phyloP scores from a whole-genome alignment of 2,329 filamentous ascomycete species.

The Aspergillus puulaauensis region DNA sequence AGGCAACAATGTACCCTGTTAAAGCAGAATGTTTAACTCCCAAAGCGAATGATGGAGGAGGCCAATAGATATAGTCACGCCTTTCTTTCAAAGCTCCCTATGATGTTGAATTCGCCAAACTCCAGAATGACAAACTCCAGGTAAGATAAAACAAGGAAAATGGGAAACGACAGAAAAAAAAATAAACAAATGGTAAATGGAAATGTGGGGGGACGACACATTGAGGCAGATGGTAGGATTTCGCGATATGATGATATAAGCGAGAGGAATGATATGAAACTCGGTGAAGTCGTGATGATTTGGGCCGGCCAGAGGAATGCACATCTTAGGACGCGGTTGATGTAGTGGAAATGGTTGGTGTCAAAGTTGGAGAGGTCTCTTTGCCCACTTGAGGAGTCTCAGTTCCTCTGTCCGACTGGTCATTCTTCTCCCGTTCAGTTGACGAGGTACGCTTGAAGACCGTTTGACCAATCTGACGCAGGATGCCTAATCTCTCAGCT shows the following conservation, averaged over 20 bases:
- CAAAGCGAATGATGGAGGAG: constrained; percentile 9
- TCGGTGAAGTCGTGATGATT: neutral
- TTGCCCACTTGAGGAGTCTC: constrained; percentile 33
- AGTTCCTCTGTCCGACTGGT: constrained; percentile 28
- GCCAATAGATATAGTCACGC: constrained; percentile 9
- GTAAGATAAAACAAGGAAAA: constrained; percentile 5
- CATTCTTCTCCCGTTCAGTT: constrained; percentile 37
- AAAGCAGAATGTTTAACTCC: constrained; percentile 1
- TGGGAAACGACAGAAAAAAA: constrained; percentile 7
- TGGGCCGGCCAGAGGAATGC: neutral
- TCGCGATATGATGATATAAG: constrained; percentile 3
- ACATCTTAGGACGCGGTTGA: constrained; percentile 33
- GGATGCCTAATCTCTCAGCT: constrained; percentile 41
- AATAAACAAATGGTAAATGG: constrained; percentile 14
- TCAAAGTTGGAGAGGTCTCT: constrained; percentile 35
- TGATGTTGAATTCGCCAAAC: constrained; percentile 13
- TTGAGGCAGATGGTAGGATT: constrained; percentile 9
- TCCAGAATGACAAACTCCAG: constrained; percentile 2
- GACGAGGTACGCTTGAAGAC: constrained; percentile 46
- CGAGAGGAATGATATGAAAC: neutral
- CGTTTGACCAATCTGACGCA: constrained; percentile 44
- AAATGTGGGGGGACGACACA: constrained; percentile 22
- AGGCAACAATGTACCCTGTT: constrained; percentile 6
- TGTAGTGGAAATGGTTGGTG: constrained; percentile 35
- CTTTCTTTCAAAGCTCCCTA: constrained; percentile 12